These are phyloP conservation scores for Dictyostelium brefeldianum DNA, from an alignment of 78 protist genomes.

Conservation along the genomic window DNA sequence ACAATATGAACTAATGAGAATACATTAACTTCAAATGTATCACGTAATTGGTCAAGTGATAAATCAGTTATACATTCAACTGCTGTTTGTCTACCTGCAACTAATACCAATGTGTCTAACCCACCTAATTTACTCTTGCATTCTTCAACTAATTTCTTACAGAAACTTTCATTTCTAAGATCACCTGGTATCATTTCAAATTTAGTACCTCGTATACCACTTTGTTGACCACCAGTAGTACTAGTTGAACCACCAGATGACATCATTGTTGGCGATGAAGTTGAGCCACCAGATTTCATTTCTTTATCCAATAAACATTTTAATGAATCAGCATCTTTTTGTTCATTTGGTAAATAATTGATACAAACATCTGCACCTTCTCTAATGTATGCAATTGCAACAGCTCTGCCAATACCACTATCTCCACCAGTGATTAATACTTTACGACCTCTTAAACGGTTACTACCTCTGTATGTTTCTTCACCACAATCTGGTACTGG, in stretches of 20 bases:
- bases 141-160: not conserved
- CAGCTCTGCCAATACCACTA: slow-evolving; percentile 10
- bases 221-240: no score
- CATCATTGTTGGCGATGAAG: not conserved
- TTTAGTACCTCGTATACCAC: not conserved
- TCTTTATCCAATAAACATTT: not conserved
- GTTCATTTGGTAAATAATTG: not conserved
- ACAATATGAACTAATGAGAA: not conserved
- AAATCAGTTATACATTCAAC: not conserved
- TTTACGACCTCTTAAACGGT: slow-evolving; percentile 14
- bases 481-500: slow-evolving; percentile 24
- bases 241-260: not conserved
- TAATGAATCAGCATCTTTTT: not conserved
- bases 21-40: not conserved
- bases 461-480: not conserved
- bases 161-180: not conserved
- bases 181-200: slow-evolving; percentile 16
- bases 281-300: not conserved
- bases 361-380: slow-evolving; percentile 6
- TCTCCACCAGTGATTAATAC: slow-evolving; percentile 13
- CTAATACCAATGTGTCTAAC: not conserved
- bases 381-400: not conserved
- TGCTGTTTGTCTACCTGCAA: not conserved
- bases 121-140: not conserved
- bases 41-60: not conserved